Percentiles rank a stretch among this genome's conserved stretches.
phyloP scores from a whole-genome alignment of 257 asterid genomes.

The Nicotiana tomentosiformis region DNA sequence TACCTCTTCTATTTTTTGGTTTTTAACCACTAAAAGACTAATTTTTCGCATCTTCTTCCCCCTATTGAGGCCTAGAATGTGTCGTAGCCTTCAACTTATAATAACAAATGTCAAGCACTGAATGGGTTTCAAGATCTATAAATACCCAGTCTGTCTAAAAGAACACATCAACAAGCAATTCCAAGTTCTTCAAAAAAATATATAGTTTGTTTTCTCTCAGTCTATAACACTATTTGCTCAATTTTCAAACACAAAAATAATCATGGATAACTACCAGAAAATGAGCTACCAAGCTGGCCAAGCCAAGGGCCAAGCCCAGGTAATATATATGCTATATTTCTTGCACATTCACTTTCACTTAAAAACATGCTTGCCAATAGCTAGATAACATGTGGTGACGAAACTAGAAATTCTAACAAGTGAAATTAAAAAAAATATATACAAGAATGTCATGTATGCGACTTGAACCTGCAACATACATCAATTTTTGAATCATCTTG shows the following conservation, averaged over 20 bases:
- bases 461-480: neutral
- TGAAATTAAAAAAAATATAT: neutral
- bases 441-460: neutral
- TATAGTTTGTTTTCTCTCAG: neutral
- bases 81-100: neutral
- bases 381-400: neutral
- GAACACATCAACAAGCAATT: neutral
- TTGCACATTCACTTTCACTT: neutral
- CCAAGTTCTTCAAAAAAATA: neutral
- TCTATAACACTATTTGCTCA: neutral
- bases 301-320: conserved; percentile 34
- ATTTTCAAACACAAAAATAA: neutral
- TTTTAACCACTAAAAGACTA: neutral
- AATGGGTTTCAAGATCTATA: neutral
- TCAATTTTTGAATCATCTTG: neutral
- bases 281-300: conserved; percentile 33
- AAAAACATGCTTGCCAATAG: neutral
- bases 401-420: neutral
- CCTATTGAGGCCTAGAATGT: neutral
- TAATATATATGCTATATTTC: neutral
- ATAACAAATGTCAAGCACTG: neutral
- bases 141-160: neutral
- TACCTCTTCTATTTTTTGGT: neutral
- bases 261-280: conserved; percentile 20
- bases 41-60: neutral